Base-by-base conservation (phyloP, 2,329 filamentous ascomycete genomes). In the Gnomoniopsis sp. region DNA sequence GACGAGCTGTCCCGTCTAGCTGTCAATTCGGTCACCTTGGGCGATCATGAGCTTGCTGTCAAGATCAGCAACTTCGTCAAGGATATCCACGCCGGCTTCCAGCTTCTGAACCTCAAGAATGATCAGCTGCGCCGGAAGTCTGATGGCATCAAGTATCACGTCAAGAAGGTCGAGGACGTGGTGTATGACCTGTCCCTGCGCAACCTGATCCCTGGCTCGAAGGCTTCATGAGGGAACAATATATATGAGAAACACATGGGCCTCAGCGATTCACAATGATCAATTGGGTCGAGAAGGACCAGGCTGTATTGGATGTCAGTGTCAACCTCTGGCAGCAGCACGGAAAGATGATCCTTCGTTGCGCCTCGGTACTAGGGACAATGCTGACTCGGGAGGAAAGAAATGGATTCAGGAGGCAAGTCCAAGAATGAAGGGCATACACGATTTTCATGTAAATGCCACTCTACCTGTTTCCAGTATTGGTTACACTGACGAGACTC, bases 121-220 rank as follows among this genome's bases (percentile, higher is more conserved):
- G 95, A 99, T 72, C 87, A 87, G 22, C 76, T 99, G 69, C 84
- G 95, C 60, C 91, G 92, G 77, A 84, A 91, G 62, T 91, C 91
- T 57, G 95, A 99, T 75, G 89, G 88, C 6, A 89, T 99, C 74
- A 99, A 99, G 80, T 99, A 99, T 71, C 88, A 89, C 68, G 91
- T 99, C 69, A 99, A 98, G 81, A 93, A 96, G 72, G 91, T 97
- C 14, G 95, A 99, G 79, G 95, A 98, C 70, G 92, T 99, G 14
- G 93, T 98, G 53, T 99, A 99, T 70, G 95, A 99, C 72, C 77
- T 99, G 58, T 93, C 90, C 23, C 77, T 99, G 70, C 84, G 95
- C 60, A 93, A 95, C 53, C 73, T 98, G 69, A 81, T 96, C 51
- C 85, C 88, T n/a, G 26, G 17, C 49, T 49, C 49, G 41, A 12